Conservation (phyloP, 345 rosid genomes). For the Euphorbia peplus region DNA sequence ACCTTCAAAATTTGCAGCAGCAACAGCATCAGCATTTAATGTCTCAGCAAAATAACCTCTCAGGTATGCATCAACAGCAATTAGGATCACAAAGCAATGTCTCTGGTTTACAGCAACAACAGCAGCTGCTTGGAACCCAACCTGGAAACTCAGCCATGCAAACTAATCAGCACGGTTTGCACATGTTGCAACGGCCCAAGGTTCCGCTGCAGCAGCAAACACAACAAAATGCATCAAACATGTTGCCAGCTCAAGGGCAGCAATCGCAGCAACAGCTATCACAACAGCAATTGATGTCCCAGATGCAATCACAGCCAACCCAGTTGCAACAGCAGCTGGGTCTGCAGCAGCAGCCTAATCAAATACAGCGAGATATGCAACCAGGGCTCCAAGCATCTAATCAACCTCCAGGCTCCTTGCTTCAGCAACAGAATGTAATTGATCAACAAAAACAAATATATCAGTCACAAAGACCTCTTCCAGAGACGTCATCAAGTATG, state of each 20-base stretch:
- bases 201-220: constrained; percentile 56
- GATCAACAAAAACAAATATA: constrained; percentile 77
- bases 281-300: constrained; percentile 77
- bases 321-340: no score
- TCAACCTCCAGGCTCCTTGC: constrained; percentile 63
- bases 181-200: constrained; percentile 71
- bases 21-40: constrained; percentile 55
- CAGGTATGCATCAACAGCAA: constrained; percentile 59
- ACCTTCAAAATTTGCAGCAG: constrained; percentile 55
- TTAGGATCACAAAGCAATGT: constrained; percentile 70
- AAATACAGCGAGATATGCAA: constrained; percentile 66
- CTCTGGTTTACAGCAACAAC: constrained; percentile 70
- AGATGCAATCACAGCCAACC: constrained; percentile 64
- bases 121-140: constrained; percentile 68
- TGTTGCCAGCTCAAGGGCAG: constrained; percentile 67
- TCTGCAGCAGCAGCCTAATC: constrained; percentile 67
- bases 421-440: constrained; percentile 69
- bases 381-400: constrained; percentile 72
- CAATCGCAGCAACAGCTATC: no score
- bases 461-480: constrained; percentile 67
- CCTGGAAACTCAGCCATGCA: constrained; percentile 72
- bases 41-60: constrained; percentile 45
- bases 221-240: constrained; percentile 54
- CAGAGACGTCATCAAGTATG: constrained; percentile 85
- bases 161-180: constrained; percentile 65